phyloP scores from a whole-genome alignment of 192 early-diverging fungal genomes.

The Backusella psychrophila region DNA sequence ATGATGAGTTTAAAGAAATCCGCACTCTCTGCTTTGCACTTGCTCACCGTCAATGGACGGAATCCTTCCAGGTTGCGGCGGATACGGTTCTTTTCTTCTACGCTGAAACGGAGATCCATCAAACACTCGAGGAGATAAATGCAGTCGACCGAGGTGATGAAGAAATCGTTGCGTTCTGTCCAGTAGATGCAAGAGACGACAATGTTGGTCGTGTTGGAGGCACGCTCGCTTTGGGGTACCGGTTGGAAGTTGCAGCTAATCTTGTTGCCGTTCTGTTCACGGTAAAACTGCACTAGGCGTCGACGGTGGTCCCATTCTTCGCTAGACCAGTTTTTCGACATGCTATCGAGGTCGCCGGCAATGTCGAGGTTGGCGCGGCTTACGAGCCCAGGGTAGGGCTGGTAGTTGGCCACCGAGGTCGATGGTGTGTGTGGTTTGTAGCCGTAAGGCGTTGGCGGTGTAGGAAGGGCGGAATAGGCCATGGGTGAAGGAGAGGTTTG shows the following conservation, averaged over 20 bases:
- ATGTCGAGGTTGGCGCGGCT: conserved; percentile 60
- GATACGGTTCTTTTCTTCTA: conserved; percentile 83
- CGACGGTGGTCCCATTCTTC: conserved; percentile 62
- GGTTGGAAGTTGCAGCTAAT: conserved; percentile 66
- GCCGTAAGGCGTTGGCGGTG: background rate
- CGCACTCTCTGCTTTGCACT: conserved; percentile 65
- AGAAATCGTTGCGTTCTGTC: conserved; percentile 66
- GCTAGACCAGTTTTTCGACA: conserved; percentile 61
- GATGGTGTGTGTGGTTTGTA: background rate
- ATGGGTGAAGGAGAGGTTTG: background rate
- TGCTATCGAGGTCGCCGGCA: conserved; percentile 59
- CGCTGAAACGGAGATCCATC: conserved; percentile 64
- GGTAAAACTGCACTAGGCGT: conserved; percentile 72
- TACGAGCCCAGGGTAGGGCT: background rate
- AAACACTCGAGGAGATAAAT: conserved; percentile 69
- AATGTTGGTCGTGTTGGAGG: conserved; percentile 58
- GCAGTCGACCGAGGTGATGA: conserved; percentile 76
- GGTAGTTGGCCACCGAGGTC: background rate
- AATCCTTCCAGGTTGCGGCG: conserved; percentile 80
- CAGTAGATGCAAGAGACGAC: conserved; percentile 78
- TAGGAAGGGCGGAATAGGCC: background rate
- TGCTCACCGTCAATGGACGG: conserved; percentile 70
- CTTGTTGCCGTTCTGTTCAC: conserved; percentile 56
- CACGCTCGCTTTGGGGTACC: conserved; percentile 52
- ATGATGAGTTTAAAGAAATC: conserved; percentile 81